Evolutionary conservation across 768 basidiomycete species (phyloP).

Genomic region (Pleurotus tuoliensis): DNA sequence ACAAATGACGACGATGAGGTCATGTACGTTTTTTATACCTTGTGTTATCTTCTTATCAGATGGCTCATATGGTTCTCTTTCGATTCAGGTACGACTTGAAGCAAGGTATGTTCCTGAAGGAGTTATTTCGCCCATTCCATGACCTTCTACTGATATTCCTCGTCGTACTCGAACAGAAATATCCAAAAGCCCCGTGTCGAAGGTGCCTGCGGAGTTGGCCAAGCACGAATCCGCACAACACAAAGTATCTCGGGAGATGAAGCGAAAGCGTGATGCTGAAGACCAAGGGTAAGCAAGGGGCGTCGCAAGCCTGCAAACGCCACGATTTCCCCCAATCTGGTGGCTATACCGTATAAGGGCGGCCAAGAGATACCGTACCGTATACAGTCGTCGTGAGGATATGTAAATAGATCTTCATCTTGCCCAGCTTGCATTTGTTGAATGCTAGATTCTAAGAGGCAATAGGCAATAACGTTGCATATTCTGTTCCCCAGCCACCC

Average conservation of each 20-base stretch:
- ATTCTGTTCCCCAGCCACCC: too few species aligned
- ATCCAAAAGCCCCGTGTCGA: constrained; percentile 89
- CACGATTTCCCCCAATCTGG: not conserved
- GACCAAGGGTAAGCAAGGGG: constrained; percentile 47
- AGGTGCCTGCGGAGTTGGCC: constrained; percentile 83
- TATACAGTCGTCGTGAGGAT: not conserved
- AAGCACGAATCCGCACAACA: constrained; percentile 92
- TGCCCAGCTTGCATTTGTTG: too few species aligned
- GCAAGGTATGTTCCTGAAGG: constrained; percentile 55
- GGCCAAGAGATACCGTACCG: too few species aligned
- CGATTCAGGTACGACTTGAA: constrained; percentile 85
- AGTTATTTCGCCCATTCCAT: constrained; percentile 5
- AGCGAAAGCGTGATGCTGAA: constrained; percentile 84
- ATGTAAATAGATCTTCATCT: too few species aligned
- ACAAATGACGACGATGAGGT: constrained; percentile 96
- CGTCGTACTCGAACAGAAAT: constrained; percentile 56
- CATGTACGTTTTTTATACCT: constrained; percentile 56
- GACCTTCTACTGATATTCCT: constrained; percentile 11
- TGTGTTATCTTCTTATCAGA: constrained; percentile 12
- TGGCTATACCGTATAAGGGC: not conserved
- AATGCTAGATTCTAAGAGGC: too few species aligned
- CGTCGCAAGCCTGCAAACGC: too few species aligned
- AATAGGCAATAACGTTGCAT: too few species aligned
- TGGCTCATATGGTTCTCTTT: constrained; percentile 10
- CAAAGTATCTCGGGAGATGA: constrained; percentile 91